Conservation (phyloP, 257 asterid species). For the Ophiorrhiza pumila region DNA sequence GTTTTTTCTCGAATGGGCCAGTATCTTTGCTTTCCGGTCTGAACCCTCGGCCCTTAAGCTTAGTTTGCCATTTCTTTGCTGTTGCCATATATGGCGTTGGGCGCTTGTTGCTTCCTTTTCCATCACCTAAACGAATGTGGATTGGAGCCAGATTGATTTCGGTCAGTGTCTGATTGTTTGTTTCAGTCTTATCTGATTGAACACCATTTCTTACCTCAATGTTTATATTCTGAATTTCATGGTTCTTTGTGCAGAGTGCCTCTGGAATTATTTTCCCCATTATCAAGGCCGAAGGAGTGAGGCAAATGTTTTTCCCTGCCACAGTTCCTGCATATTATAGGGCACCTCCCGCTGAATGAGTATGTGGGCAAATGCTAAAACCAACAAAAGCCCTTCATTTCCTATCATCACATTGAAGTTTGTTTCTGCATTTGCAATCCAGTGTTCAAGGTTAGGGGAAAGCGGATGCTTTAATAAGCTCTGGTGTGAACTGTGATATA, state of each 20-base stretch:
- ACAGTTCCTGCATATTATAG: constrained; percentile 52
- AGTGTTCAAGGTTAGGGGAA: constrained; percentile 6
- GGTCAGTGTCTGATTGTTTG: constrained; percentile 22
- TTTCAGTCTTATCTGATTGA: background rate
- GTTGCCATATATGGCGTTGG: constrained; percentile 59
- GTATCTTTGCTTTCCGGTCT: constrained; percentile 56
- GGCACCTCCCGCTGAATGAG: constrained; percentile 35
- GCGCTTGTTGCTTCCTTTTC: constrained; percentile 57
- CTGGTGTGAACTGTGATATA: constrained; percentile 18
- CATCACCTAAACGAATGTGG: constrained; percentile 52
- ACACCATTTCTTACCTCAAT: background rate
- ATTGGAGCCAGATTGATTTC: constrained; percentile 42
- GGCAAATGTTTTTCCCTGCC: constrained; percentile 57
- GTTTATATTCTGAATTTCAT: background rate
- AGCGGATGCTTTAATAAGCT: constrained; percentile 6
- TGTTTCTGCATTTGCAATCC: constrained; percentile 19
- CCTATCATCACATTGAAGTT: constrained; percentile 12
- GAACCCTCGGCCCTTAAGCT: constrained; percentile 54
- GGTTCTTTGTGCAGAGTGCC: constrained; percentile 34
- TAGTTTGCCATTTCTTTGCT: constrained; percentile 57
- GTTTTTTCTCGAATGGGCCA: constrained; percentile 52
- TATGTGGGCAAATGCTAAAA: background rate
- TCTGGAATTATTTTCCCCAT: constrained; percentile 52
- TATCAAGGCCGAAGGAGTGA: constrained; percentile 57
- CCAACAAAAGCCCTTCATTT: background rate